A percentile compares a stretch with the other conserved stretches of the same genome.
These are phyloP conservation scores for Penicillium lividum DNA, from an alignment of 495 filamentous ascomycete genomes.

Conservation along the genomic window DNA sequence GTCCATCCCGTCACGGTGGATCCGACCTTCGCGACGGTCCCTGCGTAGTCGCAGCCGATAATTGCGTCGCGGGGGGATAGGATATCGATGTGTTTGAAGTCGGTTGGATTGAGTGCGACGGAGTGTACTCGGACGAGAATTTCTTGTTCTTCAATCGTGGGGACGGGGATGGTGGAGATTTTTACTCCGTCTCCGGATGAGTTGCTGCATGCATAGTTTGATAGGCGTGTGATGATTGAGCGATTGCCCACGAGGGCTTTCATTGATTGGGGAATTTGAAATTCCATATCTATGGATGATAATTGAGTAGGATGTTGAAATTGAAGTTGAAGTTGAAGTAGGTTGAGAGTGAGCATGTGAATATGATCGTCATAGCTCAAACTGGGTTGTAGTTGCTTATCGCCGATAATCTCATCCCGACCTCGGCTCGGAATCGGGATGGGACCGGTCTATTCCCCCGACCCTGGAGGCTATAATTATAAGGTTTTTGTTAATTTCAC, in stretches of 20 bases:
- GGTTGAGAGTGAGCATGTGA: too few relatives aligned
- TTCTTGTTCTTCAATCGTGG: slow-evolving; percentile 38
- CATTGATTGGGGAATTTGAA: slow-evolving; percentile 10
- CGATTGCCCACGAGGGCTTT: slow-evolving; percentile 14
- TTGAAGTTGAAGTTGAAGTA: too few relatives aligned
- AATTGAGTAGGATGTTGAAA: too few relatives aligned
- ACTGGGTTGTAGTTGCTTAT: too few relatives aligned
- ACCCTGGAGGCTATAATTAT: too few relatives aligned
- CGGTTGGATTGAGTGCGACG: slow-evolving; percentile 57
- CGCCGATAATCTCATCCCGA: too few relatives aligned
- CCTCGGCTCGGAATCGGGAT: too few relatives aligned
- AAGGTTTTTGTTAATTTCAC: too few relatives aligned
- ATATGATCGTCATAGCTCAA: too few relatives aligned
- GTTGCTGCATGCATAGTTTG: slow-evolving; percentile 6
- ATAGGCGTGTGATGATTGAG: slow-evolving; percentile 5
- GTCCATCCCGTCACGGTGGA: slow-evolving; percentile 26
- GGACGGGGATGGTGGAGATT: slow-evolving; percentile 24
- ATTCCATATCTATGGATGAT: slow-evolving; percentile 1
- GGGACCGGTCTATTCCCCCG: too few relatives aligned
- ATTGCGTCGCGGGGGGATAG: slow-evolving; percentile 30
- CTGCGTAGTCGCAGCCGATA: slow-evolving; percentile 57
- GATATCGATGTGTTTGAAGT: slow-evolving; percentile 53
- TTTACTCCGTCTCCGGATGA: slow-evolving; percentile 14
- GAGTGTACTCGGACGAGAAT: slow-evolving; percentile 46
- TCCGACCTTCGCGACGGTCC: slow-evolving; percentile 47